Base-by-base conservation (phyloP, 257 asterid species). In the Forsythia suspensa region DNA sequence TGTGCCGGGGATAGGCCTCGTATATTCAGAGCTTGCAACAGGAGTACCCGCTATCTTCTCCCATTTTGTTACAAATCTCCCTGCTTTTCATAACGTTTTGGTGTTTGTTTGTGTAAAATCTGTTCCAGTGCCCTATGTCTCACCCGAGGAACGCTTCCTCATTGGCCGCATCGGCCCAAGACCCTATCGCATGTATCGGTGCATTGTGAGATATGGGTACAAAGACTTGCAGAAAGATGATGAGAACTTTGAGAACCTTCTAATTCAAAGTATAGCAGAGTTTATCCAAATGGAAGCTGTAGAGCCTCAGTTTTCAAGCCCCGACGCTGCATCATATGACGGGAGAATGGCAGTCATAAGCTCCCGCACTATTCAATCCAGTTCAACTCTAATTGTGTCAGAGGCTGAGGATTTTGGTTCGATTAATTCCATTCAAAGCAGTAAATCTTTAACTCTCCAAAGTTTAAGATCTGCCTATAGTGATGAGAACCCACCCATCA, bases 291-390 rank as follows among this genome's bases (percentile, higher is more conserved):
- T 91, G 98, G 99, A 95, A 74, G 96, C 97, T 8, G 91, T 89
- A 0, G 97, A 91, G 87, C 96, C 98, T 21, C 97, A 90, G 77
- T 77, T 81, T 65, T 87, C 95, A 3, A 88, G 89, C 75, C 82
- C 95, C 0, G 99, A 93, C 73, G 82, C 87, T 7, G 84, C 86
- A 20, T 88, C 96, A 4, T 89, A 86, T 34, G 99, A 93, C 16
- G 99, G 98, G 79, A 86, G 99, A 81, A 93, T 95, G 99, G 99
- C 99, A 0, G 98, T 95, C 43, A 92, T 95, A 81, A 89, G 98
- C 86, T 86, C 92, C 52, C 81, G 85, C 44, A 74, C 59, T 51
- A 59, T 85, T 0, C 88, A 87, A 18, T 88, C 96, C 0, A 81
- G 80, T 38, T 80, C 94, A 24, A 86, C 84, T 39, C 77, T 93